Conservation (phyloP, 257 asterid species). For the Cruciata laevipes region DNA sequence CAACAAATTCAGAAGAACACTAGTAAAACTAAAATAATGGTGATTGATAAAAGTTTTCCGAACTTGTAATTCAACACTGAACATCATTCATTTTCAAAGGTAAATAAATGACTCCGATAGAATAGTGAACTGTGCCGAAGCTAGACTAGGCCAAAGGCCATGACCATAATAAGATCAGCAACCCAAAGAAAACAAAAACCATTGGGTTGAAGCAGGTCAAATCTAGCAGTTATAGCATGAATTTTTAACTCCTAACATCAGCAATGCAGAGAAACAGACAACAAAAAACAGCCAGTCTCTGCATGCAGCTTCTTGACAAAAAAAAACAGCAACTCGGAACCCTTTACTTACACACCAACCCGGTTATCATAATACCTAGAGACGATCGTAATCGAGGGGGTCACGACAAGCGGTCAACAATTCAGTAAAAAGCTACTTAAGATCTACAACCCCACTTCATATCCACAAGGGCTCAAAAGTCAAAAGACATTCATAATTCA, state of each 20-base stretch:
- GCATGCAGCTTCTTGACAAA: background rate
- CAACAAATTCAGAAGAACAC: background rate
- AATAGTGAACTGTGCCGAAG: background rate
- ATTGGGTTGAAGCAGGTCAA: slow-evolving; percentile 11
- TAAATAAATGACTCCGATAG: background rate
- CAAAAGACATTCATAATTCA: background rate
- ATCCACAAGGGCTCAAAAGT: slow-evolving; percentile 14
- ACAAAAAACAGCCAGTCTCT: slow-evolving; percentile 20
- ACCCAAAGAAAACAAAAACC: slow-evolving; percentile 4
- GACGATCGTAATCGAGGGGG: background rate
- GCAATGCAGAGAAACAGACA: slow-evolving; percentile 15
- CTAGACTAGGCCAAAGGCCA: background rate
- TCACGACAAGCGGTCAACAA: slow-evolving; percentile 5
- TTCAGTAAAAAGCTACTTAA: background rate
- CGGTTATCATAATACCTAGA: background rate
- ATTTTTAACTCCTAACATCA: background rate
- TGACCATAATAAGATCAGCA: background rate
- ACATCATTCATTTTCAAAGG: background rate
- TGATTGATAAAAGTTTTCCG: background rate
- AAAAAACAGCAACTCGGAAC: background rate
- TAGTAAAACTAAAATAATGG: too few relatives aligned
- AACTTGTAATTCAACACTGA: background rate
- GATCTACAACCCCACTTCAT: slow-evolving; percentile 9
- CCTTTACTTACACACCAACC: slow-evolving; percentile 1
- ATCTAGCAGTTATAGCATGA: background rate